Conservation (phyloP, 2,329 filamentous ascomycete species). For the Fusarium humuli region DNA sequence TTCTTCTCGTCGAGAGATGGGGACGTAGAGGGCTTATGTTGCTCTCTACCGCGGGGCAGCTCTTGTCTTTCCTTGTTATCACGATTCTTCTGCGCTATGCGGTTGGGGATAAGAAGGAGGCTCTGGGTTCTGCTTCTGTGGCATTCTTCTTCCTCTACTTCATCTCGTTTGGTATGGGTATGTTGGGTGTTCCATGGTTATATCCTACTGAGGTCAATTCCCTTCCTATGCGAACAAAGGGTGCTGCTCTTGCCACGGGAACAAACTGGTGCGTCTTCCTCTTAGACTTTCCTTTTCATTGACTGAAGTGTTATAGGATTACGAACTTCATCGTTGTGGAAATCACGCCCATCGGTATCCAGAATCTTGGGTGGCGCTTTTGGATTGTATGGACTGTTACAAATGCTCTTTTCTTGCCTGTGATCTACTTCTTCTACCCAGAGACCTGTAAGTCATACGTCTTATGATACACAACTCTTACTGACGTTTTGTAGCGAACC, state of each 20-base stretch:
- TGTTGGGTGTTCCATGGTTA: conserved; percentile 44
- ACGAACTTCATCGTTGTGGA: conserved; percentile 49
- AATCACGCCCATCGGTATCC: conserved; percentile 53
- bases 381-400: conserved; percentile 65
- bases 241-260: conserved; percentile 32
- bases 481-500: conserved; percentile 29
- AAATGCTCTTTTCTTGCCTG: conserved; percentile 59
- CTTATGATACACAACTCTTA: background rate
- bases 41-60: conserved; percentile 22
- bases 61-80: conserved; percentile 29
- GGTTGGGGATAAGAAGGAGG: conserved; percentile 5
- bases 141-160: conserved; percentile 39
- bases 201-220: conserved; percentile 53
- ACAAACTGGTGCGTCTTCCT: conserved; percentile 23
- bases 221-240: conserved; percentile 49
- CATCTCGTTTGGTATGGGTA: conserved; percentile 31
- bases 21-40: conserved; percentile 34
- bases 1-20: conserved; percentile 21
- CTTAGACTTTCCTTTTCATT: accelerated
- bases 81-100: conserved; percentile 28
- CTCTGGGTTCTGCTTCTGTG: conserved; percentile 2
- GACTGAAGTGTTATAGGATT: conserved; percentile 22
- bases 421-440: conserved; percentile 62
- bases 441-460: conserved; percentile 52
- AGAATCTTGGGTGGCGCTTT: conserved; percentile 63